These are phyloP conservation scores for Pulicaria dysenterica DNA, from an alignment of 129 eudicot species.

Conservation along the genomic window DNA sequence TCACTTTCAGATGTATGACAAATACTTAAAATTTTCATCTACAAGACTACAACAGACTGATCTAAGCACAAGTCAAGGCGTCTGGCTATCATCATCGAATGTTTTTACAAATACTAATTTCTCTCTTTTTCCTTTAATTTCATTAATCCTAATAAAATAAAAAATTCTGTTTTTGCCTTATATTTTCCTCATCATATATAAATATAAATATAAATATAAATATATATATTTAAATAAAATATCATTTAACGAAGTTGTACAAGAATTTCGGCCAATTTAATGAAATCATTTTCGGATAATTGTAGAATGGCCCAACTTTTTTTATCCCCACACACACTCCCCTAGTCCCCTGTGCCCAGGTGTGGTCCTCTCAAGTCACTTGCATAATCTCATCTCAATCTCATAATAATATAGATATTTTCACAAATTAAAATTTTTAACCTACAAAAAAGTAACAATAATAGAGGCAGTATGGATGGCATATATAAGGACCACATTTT, in stretches of 20 bases:
- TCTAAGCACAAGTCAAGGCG: too few species aligned
- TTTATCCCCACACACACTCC: conserved; percentile 9
- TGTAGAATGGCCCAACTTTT: conserved; percentile 17
- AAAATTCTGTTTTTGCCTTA: background rate
- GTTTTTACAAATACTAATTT: background rate
- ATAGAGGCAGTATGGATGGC: conserved; percentile 25
- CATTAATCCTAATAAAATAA: background rate
- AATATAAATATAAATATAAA: background rate
- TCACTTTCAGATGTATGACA: conserved; percentile 23
- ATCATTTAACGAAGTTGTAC: too few species aligned
- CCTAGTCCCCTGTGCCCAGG: background rate
- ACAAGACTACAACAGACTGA: too few species aligned
- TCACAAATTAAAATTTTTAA: background rate
- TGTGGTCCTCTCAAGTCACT: conserved; percentile 26
- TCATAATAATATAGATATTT: background rate
- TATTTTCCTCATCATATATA: background rate
- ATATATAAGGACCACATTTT: conserved; percentile 24
- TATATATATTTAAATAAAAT: background rate
- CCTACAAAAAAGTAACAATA: background rate
- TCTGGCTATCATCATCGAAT: too few species aligned
- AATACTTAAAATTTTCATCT: conserved; percentile 6
- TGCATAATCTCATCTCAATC: conserved; percentile 7
- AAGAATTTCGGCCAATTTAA: background rate
- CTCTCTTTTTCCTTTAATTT: background rate
- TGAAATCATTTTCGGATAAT: background rate